Evolutionary conservation across 495 filamentous ascomycete species (phyloP).

Genomic region (Neurospora sp.): DNA sequence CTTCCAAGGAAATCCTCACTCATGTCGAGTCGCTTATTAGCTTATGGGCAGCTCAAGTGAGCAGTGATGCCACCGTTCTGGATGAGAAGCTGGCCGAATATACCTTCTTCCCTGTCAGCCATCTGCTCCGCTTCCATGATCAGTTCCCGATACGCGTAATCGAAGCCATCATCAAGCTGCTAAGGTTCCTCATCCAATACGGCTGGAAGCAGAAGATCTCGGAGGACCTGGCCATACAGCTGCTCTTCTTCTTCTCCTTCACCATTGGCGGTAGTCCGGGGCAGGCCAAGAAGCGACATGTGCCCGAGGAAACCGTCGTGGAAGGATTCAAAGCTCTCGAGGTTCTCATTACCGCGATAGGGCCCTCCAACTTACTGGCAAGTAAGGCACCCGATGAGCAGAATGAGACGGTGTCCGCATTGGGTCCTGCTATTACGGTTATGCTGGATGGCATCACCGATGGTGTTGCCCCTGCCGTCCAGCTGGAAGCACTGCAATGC

Average conservation of each 20-base stretch:
- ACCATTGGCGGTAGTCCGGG: constrained; percentile 60
- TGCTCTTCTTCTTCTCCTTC: constrained; percentile 76
- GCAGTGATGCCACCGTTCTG: constrained; percentile 41
- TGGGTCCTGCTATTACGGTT: constrained; percentile 75
- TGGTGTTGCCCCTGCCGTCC: constrained; percentile 49
- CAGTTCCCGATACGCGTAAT: constrained; percentile 59
- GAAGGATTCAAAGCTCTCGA: constrained; percentile 37
- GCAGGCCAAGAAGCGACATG: constrained; percentile 30
- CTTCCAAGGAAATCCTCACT: constrained; percentile 42
- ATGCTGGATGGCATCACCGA: constrained; percentile 61
- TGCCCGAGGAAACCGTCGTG: constrained; percentile 59
- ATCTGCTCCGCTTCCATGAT: constrained; percentile 70
- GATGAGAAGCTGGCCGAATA: constrained; percentile 86
- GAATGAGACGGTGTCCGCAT: constrained; percentile 57
- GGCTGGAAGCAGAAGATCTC: constrained; percentile 66
- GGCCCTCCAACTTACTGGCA: constrained; percentile 23
- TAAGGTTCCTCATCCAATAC: constrained; percentile 58
- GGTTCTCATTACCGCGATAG: constrained; percentile 30
- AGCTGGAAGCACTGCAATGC: constrained; percentile 54
- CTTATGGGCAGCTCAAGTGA: constrained; percentile 42
- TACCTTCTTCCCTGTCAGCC: constrained; percentile 83
- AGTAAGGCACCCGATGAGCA: constrained; percentile 12
- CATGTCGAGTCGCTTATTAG: constrained; percentile 44
- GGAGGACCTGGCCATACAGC: constrained; percentile 64
- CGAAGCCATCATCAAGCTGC: constrained; percentile 64